Evolutionary conservation across 805 yeast species (phyloP), one percentile per base, ranked within the genome.

Genomic region (Yarrowia porcina): DNA sequence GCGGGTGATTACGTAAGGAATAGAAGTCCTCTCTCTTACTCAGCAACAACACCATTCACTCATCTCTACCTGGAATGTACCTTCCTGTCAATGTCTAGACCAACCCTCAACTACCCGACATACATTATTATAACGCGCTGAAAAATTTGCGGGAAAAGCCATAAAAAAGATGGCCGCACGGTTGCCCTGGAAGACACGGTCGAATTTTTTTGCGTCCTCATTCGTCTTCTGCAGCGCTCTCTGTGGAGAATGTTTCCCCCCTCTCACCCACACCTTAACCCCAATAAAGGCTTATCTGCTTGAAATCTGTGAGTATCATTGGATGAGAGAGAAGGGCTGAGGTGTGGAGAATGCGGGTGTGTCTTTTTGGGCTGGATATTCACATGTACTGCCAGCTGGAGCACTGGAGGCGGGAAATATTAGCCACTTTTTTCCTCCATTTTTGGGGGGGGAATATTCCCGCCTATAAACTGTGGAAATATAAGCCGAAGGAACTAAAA

Each of bases 221-320:
- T 13, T 7, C 17, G 5, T 7, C 4, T 8, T 13, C 35, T n/a
- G 28, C 38, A 4, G 2, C 2, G 11, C 7, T 3, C 38, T n/a
- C 38, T 2, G 10, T n/a, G 7, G 20, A 33, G 8, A 8, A n/a
- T n/a, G 11, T 10, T 36, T 6, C 28, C 11, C 10, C 25, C 20
- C 35, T n/a, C 21, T 9, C 30, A 25, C n/a, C n/a, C 32, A 27
- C 36, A 35, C 39, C 36, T 39, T 41, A 32, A 25, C 38, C 50
- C 36, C 50, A 42, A 57, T 32, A 30, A 41, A 35, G 41, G 39
- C 49, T 21, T 30, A 32, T 32, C 41, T 32, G 50, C 62, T 21
- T 21, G 9, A 17, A 41, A 30, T 39, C 50, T 23, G 32, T 32
- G 38, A 32, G 36, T 27, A 21, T 17, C 36, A 32, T 57, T 57